phyloP scores from a whole-genome alignment of 2,329 filamentous ascomycete genomes.

The Arthrinium puccinioides region DNA sequence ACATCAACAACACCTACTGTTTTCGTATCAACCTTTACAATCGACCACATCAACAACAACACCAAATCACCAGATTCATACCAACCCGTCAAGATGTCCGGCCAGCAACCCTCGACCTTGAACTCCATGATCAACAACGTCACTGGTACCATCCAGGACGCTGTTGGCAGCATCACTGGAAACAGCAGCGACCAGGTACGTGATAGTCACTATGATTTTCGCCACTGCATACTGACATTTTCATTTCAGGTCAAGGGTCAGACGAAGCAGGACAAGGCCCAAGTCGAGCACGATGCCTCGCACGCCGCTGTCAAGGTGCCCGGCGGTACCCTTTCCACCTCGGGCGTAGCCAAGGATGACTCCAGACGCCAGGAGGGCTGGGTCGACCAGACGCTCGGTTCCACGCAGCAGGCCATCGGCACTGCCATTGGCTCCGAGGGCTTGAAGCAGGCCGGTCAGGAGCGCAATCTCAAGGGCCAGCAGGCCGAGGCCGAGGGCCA shows the following conservation, averaged over 20 bases:
- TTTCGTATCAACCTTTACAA: not conserved
- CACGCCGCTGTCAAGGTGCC: conserved; percentile 71
- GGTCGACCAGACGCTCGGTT: conserved; percentile 87
- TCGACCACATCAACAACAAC: conserved; percentile 10
- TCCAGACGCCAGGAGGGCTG: conserved; percentile 63
- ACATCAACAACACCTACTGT: not conserved
- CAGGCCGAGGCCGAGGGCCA: conserved; percentile 78
- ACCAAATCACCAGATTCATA: conserved; percentile 13
- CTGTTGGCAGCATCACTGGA: conserved; percentile 66
- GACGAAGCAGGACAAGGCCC: conserved; percentile 56
- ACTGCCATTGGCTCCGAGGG: conserved; percentile 57
- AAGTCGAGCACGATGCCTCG: conserved; percentile 64
- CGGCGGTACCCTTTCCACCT: conserved; percentile 59
- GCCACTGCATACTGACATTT: conserved; percentile 1
- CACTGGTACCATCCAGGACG: conserved; percentile 64
- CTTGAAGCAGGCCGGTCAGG: conserved; percentile 64
- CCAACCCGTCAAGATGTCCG: too few species aligned
- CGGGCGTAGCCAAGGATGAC: conserved; percentile 65
- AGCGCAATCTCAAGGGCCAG: conserved; percentile 77
- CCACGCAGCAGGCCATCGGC: conserved; percentile 75
- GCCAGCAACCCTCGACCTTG: conserved; percentile 61
- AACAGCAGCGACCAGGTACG: conserved; percentile 57
- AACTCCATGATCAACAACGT: conserved; percentile 71
- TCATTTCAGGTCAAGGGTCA: conserved; percentile 47
- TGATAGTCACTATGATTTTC: not conserved